Percentiles rank a stretch among this genome's conserved stretches.
Evolutionary conservation across 2,329 filamentous ascomycete species (phyloP).

Genomic region (Nemania serpens): DNA sequence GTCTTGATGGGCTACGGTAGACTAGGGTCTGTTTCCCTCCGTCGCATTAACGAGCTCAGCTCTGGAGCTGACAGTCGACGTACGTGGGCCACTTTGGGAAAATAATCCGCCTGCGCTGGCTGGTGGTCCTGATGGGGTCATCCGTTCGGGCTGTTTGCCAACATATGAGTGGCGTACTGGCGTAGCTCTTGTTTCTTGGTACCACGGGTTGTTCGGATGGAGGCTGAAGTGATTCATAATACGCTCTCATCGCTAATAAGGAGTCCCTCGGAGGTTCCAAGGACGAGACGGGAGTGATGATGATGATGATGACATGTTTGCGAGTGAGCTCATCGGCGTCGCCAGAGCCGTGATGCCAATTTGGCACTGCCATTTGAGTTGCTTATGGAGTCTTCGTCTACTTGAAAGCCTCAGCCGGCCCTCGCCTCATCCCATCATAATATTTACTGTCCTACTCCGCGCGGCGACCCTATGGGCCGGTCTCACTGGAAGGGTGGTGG

Average conservation of each 20-base stretch:
- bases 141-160: constrained; percentile 10
- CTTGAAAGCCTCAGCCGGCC: constrained; percentile 10
- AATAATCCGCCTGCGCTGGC: constrained; percentile 7
- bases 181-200: constrained; percentile 6
- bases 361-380: constrained; percentile 18
- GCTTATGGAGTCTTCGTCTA: constrained; percentile 9
- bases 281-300: background rate
- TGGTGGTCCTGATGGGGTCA: constrained; percentile 13
- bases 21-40: constrained; percentile 15
- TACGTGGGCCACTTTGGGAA: constrained; percentile 11
- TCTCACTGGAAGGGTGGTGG: constrained; percentile 8
- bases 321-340: constrained; percentile 6
- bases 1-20: constrained; percentile 4
- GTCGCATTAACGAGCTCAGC: constrained; percentile 24
- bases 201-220: constrained; percentile 16
- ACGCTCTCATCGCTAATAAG: constrained; percentile 1
- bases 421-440: constrained; percentile 11
- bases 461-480: constrained; percentile 10
- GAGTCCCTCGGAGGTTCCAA: too few species aligned
- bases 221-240: constrained; percentile 16
- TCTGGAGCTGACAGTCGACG: constrained; percentile 11
- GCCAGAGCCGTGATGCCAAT: constrained; percentile 10
- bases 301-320: constrained; percentile 8
- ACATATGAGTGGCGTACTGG: constrained; percentile 20
- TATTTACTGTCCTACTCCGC: background rate